Conservation (phyloP, 257 asterid genomes). For the Echites panduratus region DNA sequence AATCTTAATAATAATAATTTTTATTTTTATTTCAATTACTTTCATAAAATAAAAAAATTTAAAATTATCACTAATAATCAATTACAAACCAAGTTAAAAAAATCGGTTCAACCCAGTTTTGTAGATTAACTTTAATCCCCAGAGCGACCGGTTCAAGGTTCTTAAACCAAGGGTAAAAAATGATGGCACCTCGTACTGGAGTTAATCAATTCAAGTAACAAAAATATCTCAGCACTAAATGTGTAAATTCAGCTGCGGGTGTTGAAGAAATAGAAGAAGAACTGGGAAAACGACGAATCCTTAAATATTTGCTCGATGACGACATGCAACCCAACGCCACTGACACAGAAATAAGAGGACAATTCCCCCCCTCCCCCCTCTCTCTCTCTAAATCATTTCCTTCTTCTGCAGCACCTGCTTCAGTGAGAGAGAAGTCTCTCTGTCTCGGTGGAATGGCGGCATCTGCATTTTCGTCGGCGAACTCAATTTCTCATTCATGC, state of each 20-base stretch:
- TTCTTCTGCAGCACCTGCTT: background rate
- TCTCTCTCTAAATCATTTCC: background rate
- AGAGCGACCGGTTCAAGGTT: too few species aligned
- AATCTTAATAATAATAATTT: too few species aligned
- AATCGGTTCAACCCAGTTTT: too few species aligned
- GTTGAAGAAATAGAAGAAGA: background rate
- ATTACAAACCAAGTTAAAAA: too few species aligned
- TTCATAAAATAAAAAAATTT: too few species aligned
- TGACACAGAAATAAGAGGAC: slow-evolving; percentile 5
- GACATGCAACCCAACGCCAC: background rate
- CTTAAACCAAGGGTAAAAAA: too few species aligned
- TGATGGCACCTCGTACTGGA: too few species aligned
- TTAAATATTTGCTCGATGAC: slow-evolving; percentile 10
- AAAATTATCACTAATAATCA: too few species aligned
- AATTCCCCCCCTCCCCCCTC: background rate
- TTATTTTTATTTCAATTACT: too few species aligned
- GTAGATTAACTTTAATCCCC: too few species aligned
- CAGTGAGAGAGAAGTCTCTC: background rate
- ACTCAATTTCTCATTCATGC: slow-evolving; percentile 1
- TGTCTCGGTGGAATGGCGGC: background rate
- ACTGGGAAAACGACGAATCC: slow-evolving; percentile 13
- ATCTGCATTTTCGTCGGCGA: background rate
- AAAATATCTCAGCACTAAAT: background rate
- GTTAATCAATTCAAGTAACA: too few species aligned
- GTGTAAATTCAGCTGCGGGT: background rate